Evolutionary conservation across 2,329 filamentous ascomycete genomes (phyloP).

Genomic region (Fusarium duplospermum): DNA sequence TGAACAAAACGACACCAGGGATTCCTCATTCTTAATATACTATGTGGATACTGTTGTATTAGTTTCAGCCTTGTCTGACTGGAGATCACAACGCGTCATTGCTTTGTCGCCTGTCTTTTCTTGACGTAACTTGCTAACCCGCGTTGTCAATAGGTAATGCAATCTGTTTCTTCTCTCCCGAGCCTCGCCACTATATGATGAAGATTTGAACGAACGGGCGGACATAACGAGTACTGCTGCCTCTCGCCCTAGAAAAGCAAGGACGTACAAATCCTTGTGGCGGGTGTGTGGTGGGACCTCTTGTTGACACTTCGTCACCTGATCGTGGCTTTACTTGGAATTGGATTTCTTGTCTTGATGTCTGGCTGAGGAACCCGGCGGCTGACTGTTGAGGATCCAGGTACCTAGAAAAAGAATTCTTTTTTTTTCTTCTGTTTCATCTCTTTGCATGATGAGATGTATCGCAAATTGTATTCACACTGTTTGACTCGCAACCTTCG

Average conservation of each 20-base stretch:
- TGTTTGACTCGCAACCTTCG: conserved; percentile 63
- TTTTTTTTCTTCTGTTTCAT: conserved; percentile 31
- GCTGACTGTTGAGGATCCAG: conserved; percentile 51
- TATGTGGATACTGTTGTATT: conserved; percentile 70
- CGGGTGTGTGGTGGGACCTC: conserved; percentile 62
- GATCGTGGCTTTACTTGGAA: conserved; percentile 56
- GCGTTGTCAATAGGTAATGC: conserved; percentile 56
- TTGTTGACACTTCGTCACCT: conserved; percentile 77
- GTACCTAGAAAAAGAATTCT: conserved; percentile 47
- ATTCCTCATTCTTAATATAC: conserved; percentile 76
- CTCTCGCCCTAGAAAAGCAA: conserved; percentile 64
- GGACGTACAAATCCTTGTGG: conserved; percentile 72
- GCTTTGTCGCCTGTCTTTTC: conserved; percentile 26
- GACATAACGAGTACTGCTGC: conserved; percentile 70
- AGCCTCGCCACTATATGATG: conserved; percentile 61
- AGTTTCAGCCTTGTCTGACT: conserved; percentile 79
- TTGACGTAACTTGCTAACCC: conserved; percentile 51
- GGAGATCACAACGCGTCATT: conserved; percentile 48
- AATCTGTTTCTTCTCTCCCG: conserved; percentile 8
- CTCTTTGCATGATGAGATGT: conserved; percentile 60
- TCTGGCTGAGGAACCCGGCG: conserved; percentile 33
- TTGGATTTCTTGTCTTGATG: conserved; percentile 43
- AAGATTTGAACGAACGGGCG: conserved; percentile 77
- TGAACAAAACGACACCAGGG: conserved; percentile 72
- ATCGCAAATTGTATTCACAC: conserved; percentile 65